Evolutionary conservation across 2,329 filamentous ascomycete genomes (phyloP).

Genomic region (Hypoxylon sp.): DNA sequence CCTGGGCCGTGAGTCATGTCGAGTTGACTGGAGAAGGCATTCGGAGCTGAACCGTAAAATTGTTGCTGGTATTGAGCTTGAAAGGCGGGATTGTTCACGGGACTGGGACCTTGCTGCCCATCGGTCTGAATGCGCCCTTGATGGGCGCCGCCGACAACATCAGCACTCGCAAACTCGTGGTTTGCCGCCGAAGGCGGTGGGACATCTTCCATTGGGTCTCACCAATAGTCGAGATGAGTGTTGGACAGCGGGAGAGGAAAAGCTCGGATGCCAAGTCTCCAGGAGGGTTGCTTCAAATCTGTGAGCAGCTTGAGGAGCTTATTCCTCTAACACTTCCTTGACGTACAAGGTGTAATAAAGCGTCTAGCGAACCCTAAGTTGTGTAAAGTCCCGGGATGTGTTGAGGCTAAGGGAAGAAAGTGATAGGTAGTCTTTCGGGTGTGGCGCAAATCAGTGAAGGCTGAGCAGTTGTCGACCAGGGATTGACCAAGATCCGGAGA

Average conservation of each 20-base stretch:
- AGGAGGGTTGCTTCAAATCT: slow-evolving; percentile 27
- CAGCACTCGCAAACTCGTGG: slow-evolving; percentile 47
- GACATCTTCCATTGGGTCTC: slow-evolving; percentile 53
- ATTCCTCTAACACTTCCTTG: slow-evolving; percentile 35
- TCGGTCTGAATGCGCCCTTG: slow-evolving; percentile 43
- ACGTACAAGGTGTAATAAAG: slow-evolving; percentile 33
- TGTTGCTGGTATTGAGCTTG: slow-evolving; percentile 51
- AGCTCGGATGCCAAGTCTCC: slow-evolving; percentile 32
- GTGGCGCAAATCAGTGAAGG: slow-evolving; percentile 42
- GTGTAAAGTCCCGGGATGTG: slow-evolving; percentile 21
- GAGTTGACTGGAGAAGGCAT: slow-evolving; percentile 57
- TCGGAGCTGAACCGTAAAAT: slow-evolving; percentile 51
- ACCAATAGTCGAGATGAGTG: slow-evolving; percentile 23
- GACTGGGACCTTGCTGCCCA: slow-evolving; percentile 41
- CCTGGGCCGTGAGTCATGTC: slow-evolving; percentile 55
- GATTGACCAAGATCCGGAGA: slow-evolving; percentile 37
- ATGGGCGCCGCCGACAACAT: slow-evolving; percentile 35
- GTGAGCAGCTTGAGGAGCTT: slow-evolving; percentile 29
- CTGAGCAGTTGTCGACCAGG: slow-evolving; percentile 35
- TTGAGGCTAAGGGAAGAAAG: slow-evolving; percentile 33
- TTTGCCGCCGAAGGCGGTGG: slow-evolving; percentile 46
- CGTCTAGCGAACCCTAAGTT: slow-evolving; percentile 38
- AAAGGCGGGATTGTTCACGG: slow-evolving; percentile 43
- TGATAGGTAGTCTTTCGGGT: slow-evolving; percentile 39
- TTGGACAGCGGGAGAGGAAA: slow-evolving; percentile 31